Evolutionary conservation across 202 grass and related monocot species (phyloP).

Genomic region (Schoenoplectus triqueter): DNA sequence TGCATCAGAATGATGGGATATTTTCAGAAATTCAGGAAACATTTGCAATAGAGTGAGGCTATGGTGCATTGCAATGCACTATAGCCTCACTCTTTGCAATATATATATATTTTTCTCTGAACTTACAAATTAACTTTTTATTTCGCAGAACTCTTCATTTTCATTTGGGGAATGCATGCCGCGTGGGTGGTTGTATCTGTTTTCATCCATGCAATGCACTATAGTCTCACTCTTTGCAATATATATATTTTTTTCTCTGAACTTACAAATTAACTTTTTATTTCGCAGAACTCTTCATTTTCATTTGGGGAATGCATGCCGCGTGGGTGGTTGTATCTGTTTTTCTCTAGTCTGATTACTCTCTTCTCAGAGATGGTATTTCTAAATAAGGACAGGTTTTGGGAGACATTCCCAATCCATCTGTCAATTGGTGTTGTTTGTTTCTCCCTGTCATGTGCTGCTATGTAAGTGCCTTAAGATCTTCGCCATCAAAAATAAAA

Average conservation of each 20-base stretch:
- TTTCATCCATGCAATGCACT: too few species aligned
- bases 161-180: conserved; percentile 76
- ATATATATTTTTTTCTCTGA: conserved; percentile 4
- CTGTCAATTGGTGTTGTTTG: conserved; percentile 67
- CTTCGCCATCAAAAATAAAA: background rate
- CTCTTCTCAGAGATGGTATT: conserved; percentile 77
- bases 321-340: conserved; percentile 70
- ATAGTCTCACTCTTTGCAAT: background rate
- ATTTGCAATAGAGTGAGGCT: too few species aligned
- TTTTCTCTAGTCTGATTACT: conserved; percentile 69
- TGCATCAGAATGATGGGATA: too few species aligned
- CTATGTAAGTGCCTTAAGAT: conserved; percentile 59
- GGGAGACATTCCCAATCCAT: conserved; percentile 78
- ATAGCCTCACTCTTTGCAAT: background rate
- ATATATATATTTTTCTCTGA: conserved; percentile 1
- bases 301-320: conserved; percentile 76
- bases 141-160: conserved; percentile 67
- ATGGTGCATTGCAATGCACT: too few species aligned
- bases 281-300: conserved; percentile 67
- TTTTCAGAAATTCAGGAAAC: too few species aligned
- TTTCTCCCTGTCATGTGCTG: conserved; percentile 55
- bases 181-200: conserved; percentile 44
- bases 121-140: conserved; percentile 11
- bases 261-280: conserved; percentile 11
- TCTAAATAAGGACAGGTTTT: conserved; percentile 63